Percentiles rank a stretch among this genome's conserved stretches.
Conservation (phyloP, 768 basidiomycete genomes). For the Panellus pusillus region DNA sequence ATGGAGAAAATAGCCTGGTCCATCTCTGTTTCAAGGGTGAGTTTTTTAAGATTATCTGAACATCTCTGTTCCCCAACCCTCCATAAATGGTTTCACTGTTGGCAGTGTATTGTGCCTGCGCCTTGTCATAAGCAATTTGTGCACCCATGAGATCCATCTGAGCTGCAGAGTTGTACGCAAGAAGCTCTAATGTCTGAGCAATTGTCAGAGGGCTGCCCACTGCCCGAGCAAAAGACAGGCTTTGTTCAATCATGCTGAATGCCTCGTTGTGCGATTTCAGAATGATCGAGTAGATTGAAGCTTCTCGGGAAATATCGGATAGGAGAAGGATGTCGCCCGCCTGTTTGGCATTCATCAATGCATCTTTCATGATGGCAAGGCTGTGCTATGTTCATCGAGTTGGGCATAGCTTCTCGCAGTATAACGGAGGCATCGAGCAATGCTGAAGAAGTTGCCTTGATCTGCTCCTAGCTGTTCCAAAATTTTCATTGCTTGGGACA, state of each 20-base stretch:
- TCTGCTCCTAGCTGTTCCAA: conserved; percentile 3
- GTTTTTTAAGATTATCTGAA: too few relatives aligned
- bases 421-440: conserved; percentile 10
- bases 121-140: background rate
- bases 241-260: too few relatives aligned
- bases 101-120: background rate
- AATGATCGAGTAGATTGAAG: background rate
- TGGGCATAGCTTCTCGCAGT: background rate
- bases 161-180: too few relatives aligned
- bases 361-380: background rate
- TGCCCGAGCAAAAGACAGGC: too few relatives aligned
- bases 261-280: background rate
- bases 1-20: too few relatives aligned
- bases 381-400: conserved; percentile 1
- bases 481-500: conserved; percentile 5
- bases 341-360: background rate
- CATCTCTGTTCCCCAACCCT: too few relatives aligned
- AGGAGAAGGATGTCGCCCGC: background rate
- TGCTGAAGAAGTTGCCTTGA: background rate
- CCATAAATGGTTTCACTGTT: too few relatives aligned
- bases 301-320: background rate
- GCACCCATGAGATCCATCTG: too few relatives aligned
- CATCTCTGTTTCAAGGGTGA: too few relatives aligned
- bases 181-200: too few relatives aligned
- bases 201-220: too few relatives aligned